Base-by-base conservation (phyloP, 2,329 filamentous ascomycete species). In the Hymenoscyphus repandus region DNA sequence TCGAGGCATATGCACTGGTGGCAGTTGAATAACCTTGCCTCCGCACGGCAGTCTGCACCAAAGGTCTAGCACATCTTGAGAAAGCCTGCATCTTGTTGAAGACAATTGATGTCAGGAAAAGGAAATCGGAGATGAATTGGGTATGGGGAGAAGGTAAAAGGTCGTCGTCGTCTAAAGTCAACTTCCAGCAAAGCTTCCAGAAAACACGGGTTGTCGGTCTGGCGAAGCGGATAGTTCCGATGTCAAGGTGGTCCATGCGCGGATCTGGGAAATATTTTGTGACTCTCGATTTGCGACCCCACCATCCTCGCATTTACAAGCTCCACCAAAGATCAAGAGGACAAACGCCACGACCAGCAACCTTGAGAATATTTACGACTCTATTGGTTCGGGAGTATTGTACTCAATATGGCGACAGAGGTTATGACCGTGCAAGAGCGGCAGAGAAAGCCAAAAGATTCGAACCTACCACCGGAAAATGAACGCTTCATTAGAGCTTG, bases 401-500 rank as follows among this genome's bases (percentile, higher is more conserved):
- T 3, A 17, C 32, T 11, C 30, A 59, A 42, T 2, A 82, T 88
- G 76, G 82, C 85, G 58, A 84, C 77, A 37, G 72, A 75, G 37
- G 75, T 80, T 66, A 70, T 79, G 63, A 79, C 77, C 50, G 70
- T 77, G 57, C 64, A 71, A 12, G 73, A 75, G 60, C 74, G 75
- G 60, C 66, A 66, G 58, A 77, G 76, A 54, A 67, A 78, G 30
- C 77, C 83, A 62, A 93, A 89, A 70, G 86, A 78, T 46, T 22
- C 81, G 63, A 89, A 91, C 61, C 78, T 96, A 11, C 80, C 90
- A 2, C 89, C 93, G 22, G 93, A 99, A 71, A 96, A 91, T 70
- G 93, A 99, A 72, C 85, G 93, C 47, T 96, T 88, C 69, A 81
- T 97, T 69, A 83, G 90, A 68, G 93, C 90, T 62, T 99, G 95